Percentiles rank a stretch among this genome's conserved stretches.
These are phyloP conservation scores for Colletotrichum somersetense DNA, from an alignment of 2,329 filamentous ascomycete genomes.

Conservation along the genomic window DNA sequence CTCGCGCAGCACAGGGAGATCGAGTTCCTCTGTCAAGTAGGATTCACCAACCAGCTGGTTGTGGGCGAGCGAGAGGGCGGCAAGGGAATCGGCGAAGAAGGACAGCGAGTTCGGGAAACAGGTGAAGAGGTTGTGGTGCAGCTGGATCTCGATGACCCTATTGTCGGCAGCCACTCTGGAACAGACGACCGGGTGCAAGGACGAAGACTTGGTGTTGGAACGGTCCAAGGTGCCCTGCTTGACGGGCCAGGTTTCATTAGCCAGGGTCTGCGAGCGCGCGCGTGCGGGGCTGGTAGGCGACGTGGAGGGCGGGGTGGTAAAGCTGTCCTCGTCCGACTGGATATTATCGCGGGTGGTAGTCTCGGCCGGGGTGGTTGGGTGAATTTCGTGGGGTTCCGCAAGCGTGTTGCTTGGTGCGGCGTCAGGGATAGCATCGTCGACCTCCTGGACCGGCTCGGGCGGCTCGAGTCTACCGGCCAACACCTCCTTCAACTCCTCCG, in stretches of 20 bases:
- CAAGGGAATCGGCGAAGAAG: constrained; percentile 78
- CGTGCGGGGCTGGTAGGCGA: constrained; percentile 63
- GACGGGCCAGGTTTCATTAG: constrained; percentile 65
- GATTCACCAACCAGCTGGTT: constrained; percentile 76
- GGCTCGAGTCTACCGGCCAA: constrained; percentile 76
- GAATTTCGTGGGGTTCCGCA: constrained; percentile 37
- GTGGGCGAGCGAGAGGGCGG: constrained; percentile 78
- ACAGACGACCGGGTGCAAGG: constrained; percentile 68
- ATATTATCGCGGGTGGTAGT: constrained; percentile 57
- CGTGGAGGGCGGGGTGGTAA: constrained; percentile 70
- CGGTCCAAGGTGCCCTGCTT: constrained; percentile 75
- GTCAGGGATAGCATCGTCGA: constrained; percentile 41
- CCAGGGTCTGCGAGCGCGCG: constrained; percentile 62
- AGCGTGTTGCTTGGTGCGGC: constrained; percentile 51
- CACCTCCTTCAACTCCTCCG: constrained; percentile 83
- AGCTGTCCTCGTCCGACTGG: constrained; percentile 66
- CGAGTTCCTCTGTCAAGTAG: constrained; percentile 75
- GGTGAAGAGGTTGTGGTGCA: constrained; percentile 83
- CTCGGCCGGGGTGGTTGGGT: constrained; percentile 30
- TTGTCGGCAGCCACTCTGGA: constrained; percentile 67
- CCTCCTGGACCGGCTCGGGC: constrained; percentile 56
- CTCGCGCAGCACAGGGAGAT: constrained; percentile 80
- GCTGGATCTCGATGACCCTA: constrained; percentile 69
- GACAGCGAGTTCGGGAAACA: constrained; percentile 77
- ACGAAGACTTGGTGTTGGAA: constrained; percentile 73